Base-by-base conservation (phyloP, 2,329 filamentous ascomycete species). In the Alternaria postmessia region DNA sequence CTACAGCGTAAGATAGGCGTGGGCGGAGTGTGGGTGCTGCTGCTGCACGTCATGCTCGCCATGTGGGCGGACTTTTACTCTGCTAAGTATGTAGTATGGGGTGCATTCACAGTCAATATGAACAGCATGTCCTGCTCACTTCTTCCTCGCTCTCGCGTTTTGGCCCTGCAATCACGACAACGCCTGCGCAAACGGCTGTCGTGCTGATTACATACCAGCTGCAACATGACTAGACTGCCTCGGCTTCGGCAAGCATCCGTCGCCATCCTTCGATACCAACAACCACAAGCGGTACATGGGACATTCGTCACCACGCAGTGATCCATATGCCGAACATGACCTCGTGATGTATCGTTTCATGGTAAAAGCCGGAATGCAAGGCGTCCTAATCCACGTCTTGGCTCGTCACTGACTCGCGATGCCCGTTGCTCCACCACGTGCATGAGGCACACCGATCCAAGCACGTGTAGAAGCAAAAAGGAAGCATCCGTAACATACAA, bases 381-480 rank as follows among this genome's bases (percentile, higher is more conserved):
- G 11, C 39, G 22, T 34, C 43, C 39, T 8, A 46, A 34, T 38
- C 18, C 26, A 30, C 44, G 46, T 18, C 30, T 26, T 38, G 34
- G 32, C 36, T 18, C 22, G 39, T 34, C 52, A 49, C 57, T 63
- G 60, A 63, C 60, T 60, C 61, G 49, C 26, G 48, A 61, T 49
- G 42, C 44, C 54, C 49, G 26, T 42, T 43, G 9, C 34, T 47
- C 51, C 32, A 20, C 57, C 38, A 39, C 44, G 47, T 41, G 57
- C 57, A 54, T 61, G 38, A 63, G 48, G 52, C 61, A 63, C 61
- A 63, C 61, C 57, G 61, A 54, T 63, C 36, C 28, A 38, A 28
- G 48, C 57, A 57, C 57, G 39, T 42, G 52, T 51, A n/a, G 46
- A 57, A 57, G 57, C 32, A 51, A 60, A 51, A 60, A 56, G 57